These are phyloP conservation scores for Eremothecium gossypii DNA, from an alignment of 1,139 yeast species.

Conservation along the genomic window DNA sequence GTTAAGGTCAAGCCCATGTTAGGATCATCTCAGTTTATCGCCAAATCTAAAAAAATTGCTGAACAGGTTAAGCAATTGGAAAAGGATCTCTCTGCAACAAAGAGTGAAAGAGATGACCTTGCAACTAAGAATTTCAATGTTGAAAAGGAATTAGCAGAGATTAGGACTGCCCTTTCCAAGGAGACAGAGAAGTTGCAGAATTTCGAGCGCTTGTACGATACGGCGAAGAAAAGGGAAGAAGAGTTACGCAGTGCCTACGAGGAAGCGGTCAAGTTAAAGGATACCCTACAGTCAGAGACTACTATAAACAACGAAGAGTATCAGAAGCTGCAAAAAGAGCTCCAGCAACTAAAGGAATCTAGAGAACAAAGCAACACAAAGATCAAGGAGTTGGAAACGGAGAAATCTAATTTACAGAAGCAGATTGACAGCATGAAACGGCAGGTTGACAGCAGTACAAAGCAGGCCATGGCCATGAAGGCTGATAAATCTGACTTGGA, in stretches of 20 bases:
- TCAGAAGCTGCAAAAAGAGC: background rate
- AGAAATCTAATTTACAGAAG: conserved; percentile 7
- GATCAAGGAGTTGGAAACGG: conserved; percentile 4
- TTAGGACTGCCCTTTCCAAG: conserved; percentile 25
- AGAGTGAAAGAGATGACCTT: conserved; percentile 29
- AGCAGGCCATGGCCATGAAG: conserved; percentile 5
- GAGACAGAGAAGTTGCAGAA: conserved; percentile 18
- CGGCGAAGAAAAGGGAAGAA: conserved; percentile 10
- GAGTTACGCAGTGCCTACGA: conserved; percentile 12
- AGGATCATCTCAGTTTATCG: conserved; percentile 53
- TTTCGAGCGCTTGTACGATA: conserved; percentile 9
- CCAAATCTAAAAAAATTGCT: conserved; percentile 46
- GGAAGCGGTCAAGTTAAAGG: conserved; percentile 7
- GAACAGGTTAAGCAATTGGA: conserved; percentile 53
- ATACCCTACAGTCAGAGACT: conserved; percentile 5
- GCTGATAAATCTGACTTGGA: conserved; percentile 13
- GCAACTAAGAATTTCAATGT: conserved; percentile 28
- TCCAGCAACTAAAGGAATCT: background rate
- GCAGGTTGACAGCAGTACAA: background rate
- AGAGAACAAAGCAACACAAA: background rate
- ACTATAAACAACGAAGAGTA: conserved; percentile 1
- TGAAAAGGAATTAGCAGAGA: conserved; percentile 32
- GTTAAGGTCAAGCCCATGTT: conserved; percentile 68
- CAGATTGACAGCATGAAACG: conserved; percentile 6
- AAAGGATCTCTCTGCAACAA: conserved; percentile 28